These are phyloP conservation scores for Aspergillus sp. DNA, from an alignment of 2,329 filamentous ascomycete species.

Conservation along the genomic window DNA sequence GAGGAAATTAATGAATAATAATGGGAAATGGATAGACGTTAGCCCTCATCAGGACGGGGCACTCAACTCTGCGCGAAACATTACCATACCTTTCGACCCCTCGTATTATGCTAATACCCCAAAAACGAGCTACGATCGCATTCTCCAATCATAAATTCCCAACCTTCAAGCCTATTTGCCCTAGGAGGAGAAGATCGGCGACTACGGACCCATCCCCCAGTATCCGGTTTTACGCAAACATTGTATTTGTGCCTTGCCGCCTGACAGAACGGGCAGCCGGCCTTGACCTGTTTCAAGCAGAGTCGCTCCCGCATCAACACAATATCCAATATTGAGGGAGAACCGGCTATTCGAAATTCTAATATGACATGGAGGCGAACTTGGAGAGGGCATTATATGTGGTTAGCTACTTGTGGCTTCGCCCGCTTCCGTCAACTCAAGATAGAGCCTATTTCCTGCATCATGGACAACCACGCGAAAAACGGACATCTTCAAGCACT, in stretches of 20 bases:
- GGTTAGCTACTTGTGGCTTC: not conserved
- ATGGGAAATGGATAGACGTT: conserved; percentile 18
- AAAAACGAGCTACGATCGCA: not conserved
- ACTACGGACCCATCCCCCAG: conserved; percentile 18
- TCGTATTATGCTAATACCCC: conserved; percentile 9
- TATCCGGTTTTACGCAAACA: conserved; percentile 12
- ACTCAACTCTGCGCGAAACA: conserved; percentile 2
- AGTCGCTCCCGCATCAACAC: no score
- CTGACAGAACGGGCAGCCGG: conserved; percentile 9
- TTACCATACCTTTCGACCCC: conserved; percentile 12
- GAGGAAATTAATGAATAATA: conserved; percentile 23
- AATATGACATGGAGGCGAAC: no score
- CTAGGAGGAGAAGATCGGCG: conserved; percentile 1
- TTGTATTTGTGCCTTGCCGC: conserved; percentile 19
- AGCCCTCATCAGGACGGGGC: conserved; percentile 10
- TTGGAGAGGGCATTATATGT: no score
- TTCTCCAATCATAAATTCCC: conserved; percentile 9
- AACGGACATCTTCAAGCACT: not conserved
- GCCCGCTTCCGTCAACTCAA: no score
- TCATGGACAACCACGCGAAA: not conserved
- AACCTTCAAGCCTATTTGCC: not conserved
- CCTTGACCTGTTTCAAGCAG: conserved; percentile 4
- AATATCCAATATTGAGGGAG: no score
- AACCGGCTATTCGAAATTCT: no score
- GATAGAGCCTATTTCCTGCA: not conserved